Evolutionary conservation across 176 grass and related monocot genomes (phyloP).

Genomic region (Zizania latifolia): DNA sequence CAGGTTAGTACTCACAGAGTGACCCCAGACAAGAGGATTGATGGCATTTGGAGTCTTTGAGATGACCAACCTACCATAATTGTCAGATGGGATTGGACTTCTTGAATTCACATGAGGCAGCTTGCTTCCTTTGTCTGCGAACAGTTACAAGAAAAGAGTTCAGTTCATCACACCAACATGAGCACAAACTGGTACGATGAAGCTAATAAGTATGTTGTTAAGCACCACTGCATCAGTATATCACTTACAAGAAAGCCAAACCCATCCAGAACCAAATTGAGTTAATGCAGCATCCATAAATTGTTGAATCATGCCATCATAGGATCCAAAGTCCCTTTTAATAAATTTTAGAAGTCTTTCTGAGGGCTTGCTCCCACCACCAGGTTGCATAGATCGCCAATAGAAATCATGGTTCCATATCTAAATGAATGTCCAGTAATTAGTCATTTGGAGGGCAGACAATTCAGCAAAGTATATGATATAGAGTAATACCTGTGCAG

Average conservation of each 20-base stretch:
- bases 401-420: conserved; percentile 98
- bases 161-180: background rate
- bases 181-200: background rate
- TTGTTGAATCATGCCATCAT: conserved; percentile 48
- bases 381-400: conserved; percentile 80
- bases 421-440: conserved; percentile 22
- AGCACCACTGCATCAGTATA: background rate
- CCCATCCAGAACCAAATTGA: conserved; percentile 96
- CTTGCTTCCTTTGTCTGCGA: conserved; percentile 62
- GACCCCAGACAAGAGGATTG: conserved; percentile 86
- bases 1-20: conserved; percentile 58
- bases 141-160: conserved; percentile 6
- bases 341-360: conserved; percentile 58
- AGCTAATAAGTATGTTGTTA: background rate
- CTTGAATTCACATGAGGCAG: conserved; percentile 68
- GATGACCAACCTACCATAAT: conserved; percentile 67
- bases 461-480: background rate
- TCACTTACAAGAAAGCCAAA: conserved; percentile 89
- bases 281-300: conserved; percentile 58
- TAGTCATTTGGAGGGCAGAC: background rate
- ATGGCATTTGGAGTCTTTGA: conserved; percentile 77
- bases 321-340: conserved; percentile 81
- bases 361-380: conserved; percentile 48
- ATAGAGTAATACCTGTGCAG: conserved; percentile 50
- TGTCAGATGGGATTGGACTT: conserved; percentile 73